Evolutionary conservation across 2,329 filamentous ascomycete species (phyloP), one percentile per base, ranked within the genome.

Genomic region (Hymenoscyphus occultus): DNA sequence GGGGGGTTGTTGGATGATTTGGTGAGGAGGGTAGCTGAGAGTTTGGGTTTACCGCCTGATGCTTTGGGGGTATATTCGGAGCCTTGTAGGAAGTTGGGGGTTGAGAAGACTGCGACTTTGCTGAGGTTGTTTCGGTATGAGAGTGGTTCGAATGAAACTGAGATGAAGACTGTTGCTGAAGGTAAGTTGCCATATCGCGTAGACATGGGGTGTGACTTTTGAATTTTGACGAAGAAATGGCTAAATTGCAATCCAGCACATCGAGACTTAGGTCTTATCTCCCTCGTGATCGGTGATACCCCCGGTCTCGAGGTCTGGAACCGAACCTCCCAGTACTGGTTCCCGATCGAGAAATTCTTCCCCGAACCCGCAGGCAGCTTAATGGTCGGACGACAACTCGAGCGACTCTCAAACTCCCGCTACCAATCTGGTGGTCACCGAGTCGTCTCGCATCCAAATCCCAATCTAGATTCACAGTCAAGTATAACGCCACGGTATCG

Each of bases 71-170:
- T 59, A 5, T 73, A 67, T 65, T 73, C 71, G 3, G 61, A 71
- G 35, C 70, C 71, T 22, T 71, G 71, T 58, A 45, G 14, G 39
- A 63, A 48, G 22, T 40, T 74, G 5, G 58, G 61, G 2, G 32
- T 61, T 4, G 56, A 69, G 19, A 69, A 64, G 19, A 72, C 69
- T 0, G 70, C 71, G 2, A 72, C 67, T 4, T 69, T 73, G 68
- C 48, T 73, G n/a, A 62, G 72, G 12, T 31, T 74, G 1, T 73
- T 74, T 54, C 60, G 71, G 45, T 74, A 74, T 57, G 71, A 74
- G 35, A 67, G 68, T 10, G 65, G 61, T 54, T 54, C 48, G 28
- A 62, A 64, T 42, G 66, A 63, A 9, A 31, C 58, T 16, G 19
- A 68, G 42, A 54, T 59, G 2, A 71, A 68, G 32, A 67, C 69